Evolutionary conservation across 2,329 filamentous ascomycete species (phyloP).

Genomic region (Penicillium thymicola): DNA sequence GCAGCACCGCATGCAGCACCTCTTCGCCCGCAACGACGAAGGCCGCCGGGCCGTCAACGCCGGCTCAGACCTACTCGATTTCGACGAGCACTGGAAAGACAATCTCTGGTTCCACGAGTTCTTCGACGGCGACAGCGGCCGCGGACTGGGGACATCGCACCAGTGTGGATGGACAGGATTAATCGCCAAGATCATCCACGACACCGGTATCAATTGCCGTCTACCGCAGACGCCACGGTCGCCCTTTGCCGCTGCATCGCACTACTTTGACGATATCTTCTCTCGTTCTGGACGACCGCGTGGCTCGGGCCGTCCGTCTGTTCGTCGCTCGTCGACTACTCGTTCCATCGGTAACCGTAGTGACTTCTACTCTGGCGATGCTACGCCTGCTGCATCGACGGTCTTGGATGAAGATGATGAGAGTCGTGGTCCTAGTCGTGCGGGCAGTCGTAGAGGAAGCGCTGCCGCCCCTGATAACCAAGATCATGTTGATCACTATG

Average conservation of each 20-base stretch:
- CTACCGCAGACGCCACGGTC: conserved; percentile 91
- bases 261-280: conserved; percentile 95
- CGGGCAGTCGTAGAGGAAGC: conserved; percentile 42
- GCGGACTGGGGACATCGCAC: conserved; percentile 86
- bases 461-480: conserved; percentile 46
- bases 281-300: conserved; percentile 50
- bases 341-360: conserved; percentile 81
- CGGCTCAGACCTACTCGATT: conserved; percentile 81
- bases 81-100: conserved; percentile 89
- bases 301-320: conserved; percentile 48
- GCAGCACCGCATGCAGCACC: conserved; percentile 88
- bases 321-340: conserved; percentile 76
- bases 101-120: conserved; percentile 96
- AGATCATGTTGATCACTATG: conserved; percentile 73
- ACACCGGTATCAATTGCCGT: conserved; percentile 86
- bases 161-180: conserved; percentile 96
- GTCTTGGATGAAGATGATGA: conserved; percentile 36
- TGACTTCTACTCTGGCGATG: conserved; percentile 60
- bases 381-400: conserved; percentile 30
- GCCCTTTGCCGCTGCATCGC: conserved; percentile 74
- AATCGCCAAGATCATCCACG: conserved; percentile 95
- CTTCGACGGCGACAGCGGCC: conserved; percentile 88
- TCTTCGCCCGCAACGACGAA: conserved; percentile 80
- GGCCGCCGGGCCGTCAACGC: conserved; percentile 86
- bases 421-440: conserved; percentile 14